A percentile compares a stretch with the other conserved stretches of the same genome.
These are phyloP conservation scores for Phialemonium atrogriseum DNA, from an alignment of 2,329 filamentous ascomycete species.

Conservation along the genomic window DNA sequence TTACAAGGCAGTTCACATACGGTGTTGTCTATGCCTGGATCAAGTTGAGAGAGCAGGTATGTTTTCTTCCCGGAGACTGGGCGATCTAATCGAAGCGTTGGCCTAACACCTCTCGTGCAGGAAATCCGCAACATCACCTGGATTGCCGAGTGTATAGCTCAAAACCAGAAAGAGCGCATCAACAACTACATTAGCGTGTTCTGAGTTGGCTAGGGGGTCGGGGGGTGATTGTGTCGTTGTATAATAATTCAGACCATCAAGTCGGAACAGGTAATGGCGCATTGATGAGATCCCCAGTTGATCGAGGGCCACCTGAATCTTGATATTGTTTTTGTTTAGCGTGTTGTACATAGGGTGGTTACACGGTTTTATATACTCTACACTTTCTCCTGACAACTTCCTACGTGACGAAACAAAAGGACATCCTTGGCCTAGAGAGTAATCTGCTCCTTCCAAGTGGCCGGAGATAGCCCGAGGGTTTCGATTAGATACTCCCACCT, in stretches of 20 bases:
- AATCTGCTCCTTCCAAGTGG: conserved; percentile 88
- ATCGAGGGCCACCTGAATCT: neutral
- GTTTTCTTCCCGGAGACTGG: too few species aligned
- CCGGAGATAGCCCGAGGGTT: conserved; percentile 77
- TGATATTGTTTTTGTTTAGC: conserved; percentile 13
- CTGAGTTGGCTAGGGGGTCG: conserved; percentile 32
- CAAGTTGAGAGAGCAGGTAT: conserved; percentile 91
- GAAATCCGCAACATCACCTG: conserved; percentile 99
- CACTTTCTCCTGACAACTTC: conserved; percentile 10
- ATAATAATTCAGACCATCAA: too few species aligned
- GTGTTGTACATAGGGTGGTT: conserved; percentile 43
- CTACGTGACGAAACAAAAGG: too few species aligned
- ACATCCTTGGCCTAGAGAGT: conserved; percentile 56
- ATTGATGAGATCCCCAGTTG: conserved; percentile 1
- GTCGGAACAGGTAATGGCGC: too few species aligned
- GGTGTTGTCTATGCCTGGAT: conserved; percentile 97
- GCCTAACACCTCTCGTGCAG: too few species aligned
- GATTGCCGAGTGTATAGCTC: conserved; percentile 99
- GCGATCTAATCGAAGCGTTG: too few species aligned
- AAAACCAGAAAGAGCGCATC: conserved; percentile 98
- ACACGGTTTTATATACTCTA: conserved; percentile 31
- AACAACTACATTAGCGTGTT: conserved; percentile 99
- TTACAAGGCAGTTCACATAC: conserved; percentile 92
- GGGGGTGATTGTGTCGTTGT: neutral
- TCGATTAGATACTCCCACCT: conserved; percentile 82